Conservation (phyloP, 306 rosid genomes). For the Acacia crassicarpa region DNA sequence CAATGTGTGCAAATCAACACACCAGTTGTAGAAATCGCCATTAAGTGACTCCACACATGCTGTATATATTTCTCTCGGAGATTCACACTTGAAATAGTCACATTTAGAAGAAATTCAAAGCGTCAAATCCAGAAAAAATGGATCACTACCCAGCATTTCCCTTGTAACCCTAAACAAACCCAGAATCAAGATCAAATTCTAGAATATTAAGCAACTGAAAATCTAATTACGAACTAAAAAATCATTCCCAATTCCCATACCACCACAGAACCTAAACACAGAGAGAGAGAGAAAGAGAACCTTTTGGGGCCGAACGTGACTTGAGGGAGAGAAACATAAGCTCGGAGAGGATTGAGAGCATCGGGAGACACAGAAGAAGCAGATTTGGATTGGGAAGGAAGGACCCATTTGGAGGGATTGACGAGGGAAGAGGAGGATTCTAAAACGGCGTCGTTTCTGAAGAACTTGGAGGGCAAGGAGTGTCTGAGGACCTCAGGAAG, state of each 20-base stretch:
- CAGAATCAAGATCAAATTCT: not conserved
- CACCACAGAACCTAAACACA: not conserved
- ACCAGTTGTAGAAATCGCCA: no score
- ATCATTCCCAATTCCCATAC: not conserved
- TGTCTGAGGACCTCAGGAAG: slow-evolving; percentile 83
- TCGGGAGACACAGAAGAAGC: slow-evolving; percentile 46
- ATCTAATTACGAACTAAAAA: not conserved
- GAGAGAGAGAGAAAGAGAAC: slow-evolving; percentile 30
- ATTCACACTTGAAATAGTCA: no score
- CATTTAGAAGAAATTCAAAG: no score
- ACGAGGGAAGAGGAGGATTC: slow-evolving; percentile 35
- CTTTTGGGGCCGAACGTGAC: slow-evolving; percentile 93
- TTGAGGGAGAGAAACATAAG: slow-evolving; percentile 74
- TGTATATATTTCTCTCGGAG: no score
- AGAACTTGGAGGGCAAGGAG: slow-evolving; percentile 72
- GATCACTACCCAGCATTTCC: no score
- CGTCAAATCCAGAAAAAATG: no score
- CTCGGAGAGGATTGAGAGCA: slow-evolving; percentile 74
- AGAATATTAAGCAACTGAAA: not conserved
- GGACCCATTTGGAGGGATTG: slow-evolving; percentile 81
- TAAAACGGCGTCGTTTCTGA: slow-evolving; percentile 31
- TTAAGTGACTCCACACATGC: no score
- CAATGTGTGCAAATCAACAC: no score
- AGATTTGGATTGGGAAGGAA: slow-evolving; percentile 45
- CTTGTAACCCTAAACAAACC: no score